Evolutionary conservation across 1,284 basidiomycete genomes (phyloP).

Genomic region (Erythrobasidium hasegawianum): DNA sequence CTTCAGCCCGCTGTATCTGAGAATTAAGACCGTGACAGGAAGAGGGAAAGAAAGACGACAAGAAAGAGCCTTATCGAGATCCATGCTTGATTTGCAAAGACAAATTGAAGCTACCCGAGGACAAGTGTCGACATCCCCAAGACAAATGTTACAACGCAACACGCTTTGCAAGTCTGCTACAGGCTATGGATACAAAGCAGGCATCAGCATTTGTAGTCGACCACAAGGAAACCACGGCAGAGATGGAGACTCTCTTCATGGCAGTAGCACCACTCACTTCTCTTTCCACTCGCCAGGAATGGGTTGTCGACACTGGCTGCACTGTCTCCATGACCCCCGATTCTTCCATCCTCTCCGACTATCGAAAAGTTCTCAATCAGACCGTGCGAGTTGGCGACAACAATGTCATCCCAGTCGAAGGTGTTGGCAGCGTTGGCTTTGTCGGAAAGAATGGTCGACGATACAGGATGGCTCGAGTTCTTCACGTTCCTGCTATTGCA

Average conservation of each 20-base stretch:
- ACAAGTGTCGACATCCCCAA: neutral
- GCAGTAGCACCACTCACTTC: too few species aligned
- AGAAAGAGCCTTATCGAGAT: neutral
- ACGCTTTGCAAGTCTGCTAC: neutral
- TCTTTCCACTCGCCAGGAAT: neutral
- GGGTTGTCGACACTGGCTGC: conserved; percentile 18
- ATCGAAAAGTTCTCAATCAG: neutral
- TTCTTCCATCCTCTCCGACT: neutral
- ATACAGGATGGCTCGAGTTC: conserved; percentile 3
- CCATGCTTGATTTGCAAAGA: conserved; percentile 1
- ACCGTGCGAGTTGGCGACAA: conserved; percentile 3
- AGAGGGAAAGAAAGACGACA: neutral
- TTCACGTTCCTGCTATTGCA: conserved; percentile 9
- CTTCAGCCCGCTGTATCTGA: too few species aligned
- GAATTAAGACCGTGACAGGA: neutral
- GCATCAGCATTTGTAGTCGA: neutral
- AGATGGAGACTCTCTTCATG: too few species aligned
- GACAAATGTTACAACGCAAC: neutral
- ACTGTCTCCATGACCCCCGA: conserved; percentile 15
- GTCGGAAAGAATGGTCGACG: neutral
- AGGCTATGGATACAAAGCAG: neutral
- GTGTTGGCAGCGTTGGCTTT: conserved; percentile 6
- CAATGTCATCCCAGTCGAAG: neutral
- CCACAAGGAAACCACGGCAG: too few species aligned
- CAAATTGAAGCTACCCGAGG: neutral